Conservation (phyloP, 202 grass and related monocot species). For the Zizania palustris region DNA sequence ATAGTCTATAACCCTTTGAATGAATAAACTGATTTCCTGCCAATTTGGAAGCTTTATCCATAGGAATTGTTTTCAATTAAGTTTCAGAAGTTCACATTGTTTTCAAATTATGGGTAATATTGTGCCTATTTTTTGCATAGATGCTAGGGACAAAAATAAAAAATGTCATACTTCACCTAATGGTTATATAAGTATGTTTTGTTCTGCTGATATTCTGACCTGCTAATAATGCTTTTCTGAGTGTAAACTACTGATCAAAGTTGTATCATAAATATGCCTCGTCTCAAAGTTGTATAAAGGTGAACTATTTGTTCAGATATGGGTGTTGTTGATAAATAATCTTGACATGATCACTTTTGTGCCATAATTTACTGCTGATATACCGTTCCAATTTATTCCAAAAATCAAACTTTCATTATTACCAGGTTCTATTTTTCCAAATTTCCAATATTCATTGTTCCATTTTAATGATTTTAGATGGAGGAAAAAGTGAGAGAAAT, state of each 20-base stretch:
- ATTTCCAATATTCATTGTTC: background rate
- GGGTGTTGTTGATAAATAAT: background rate
- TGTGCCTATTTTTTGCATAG: slow-evolving; percentile 5
- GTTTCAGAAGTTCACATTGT: slow-evolving; percentile 5
- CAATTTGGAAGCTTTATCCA: background rate
- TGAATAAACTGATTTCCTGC: background rate
- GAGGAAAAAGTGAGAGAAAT: slow-evolving; percentile 99
- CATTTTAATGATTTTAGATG: slow-evolving; percentile 65
- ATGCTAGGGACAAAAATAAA: slow-evolving; percentile 12
- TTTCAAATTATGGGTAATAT: slow-evolving; percentile 9
- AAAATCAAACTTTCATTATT: background rate
- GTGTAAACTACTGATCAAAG: slow-evolving; percentile 19
- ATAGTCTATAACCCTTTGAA: slow-evolving; percentile 14
- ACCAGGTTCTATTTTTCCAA: background rate
- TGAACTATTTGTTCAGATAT: slow-evolving; percentile 23
- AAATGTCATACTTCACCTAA: slow-evolving; percentile 25
- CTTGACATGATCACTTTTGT: background rate
- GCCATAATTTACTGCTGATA: background rate
- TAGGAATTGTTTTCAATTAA: background rate
- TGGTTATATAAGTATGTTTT: background rate
- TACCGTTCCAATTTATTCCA: slow-evolving; percentile 16
- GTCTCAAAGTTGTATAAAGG: slow-evolving; percentile 13
- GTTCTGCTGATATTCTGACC: slow-evolving; percentile 5
- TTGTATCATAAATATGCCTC: background rate
- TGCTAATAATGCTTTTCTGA: slow-evolving; percentile 23